A percentile compares a stretch with the other conserved stretches of the same genome.
Conservation (phyloP, 495 filamentous ascomycete genomes). For the Lindgomyces ingoldianus region DNA sequence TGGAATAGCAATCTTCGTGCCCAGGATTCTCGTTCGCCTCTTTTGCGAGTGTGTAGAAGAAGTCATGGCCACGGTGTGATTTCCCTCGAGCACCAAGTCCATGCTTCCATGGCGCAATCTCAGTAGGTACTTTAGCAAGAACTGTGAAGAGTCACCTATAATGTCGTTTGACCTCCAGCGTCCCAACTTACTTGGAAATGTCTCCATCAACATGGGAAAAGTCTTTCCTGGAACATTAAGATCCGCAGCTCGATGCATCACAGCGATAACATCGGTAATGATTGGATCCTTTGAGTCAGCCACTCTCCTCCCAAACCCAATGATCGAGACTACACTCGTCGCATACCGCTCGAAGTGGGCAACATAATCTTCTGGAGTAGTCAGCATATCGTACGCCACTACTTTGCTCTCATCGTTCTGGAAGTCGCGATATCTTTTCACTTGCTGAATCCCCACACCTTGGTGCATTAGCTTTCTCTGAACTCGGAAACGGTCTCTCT, state of each 20-base stretch:
- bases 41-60: conserved; percentile 49
- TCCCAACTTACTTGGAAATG: conserved; percentile 50
- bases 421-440: conserved; percentile 59
- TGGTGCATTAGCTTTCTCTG: conserved; percentile 63
- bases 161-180: too few relatives aligned
- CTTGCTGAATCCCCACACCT: conserved; percentile 54
- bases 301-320: conserved; percentile 48
- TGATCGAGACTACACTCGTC: conserved; percentile 51
- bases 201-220: conserved; percentile 64
- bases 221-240: conserved; percentile 56
- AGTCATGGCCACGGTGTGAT: conserved; percentile 38
- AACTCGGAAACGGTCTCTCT: conserved; percentile 57
- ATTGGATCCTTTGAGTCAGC: conserved; percentile 50
- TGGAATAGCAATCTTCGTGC: conserved; percentile 46
- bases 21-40: conserved; percentile 43
- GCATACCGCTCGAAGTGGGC: conserved; percentile 50
- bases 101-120: conserved; percentile 47
- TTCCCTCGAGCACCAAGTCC: conserved; percentile 44
- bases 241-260: conserved; percentile 46
- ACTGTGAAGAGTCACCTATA: conserved; percentile 17
- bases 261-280: conserved; percentile 51
- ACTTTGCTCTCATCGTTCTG: conserved; percentile 59
- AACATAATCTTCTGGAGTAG: conserved; percentile 46
- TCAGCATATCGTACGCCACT: conserved; percentile 46
- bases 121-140: conserved; percentile 46